Conservation (phyloP, 2,329 filamentous ascomycete species). For the Ceratocystis albifundus region DNA sequence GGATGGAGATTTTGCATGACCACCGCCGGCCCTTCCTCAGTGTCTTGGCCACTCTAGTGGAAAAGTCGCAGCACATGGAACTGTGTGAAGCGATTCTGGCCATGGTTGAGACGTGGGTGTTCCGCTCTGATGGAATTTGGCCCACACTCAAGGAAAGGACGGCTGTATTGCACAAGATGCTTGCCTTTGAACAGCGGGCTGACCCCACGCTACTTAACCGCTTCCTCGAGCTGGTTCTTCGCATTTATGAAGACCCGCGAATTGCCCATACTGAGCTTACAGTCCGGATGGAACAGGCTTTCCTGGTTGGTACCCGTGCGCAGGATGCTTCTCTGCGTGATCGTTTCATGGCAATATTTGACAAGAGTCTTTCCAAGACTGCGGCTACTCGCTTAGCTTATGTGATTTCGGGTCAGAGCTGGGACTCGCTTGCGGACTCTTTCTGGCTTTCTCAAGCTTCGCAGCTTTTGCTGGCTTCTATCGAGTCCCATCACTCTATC, state of each 20-base stretch:
- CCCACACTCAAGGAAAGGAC: constrained; percentile 98
- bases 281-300: constrained; percentile 94
- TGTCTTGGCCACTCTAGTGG: constrained; percentile 84
- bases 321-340: constrained; percentile 95
- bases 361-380: constrained; percentile 84
- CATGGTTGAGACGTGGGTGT: constrained; percentile 94
- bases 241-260: constrained; percentile 95
- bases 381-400: constrained; percentile 82
- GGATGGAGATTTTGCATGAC: constrained; percentile 87
- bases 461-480: constrained; percentile 78
- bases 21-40: constrained; percentile 87
- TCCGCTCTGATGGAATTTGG: constrained; percentile 87
- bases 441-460: constrained; percentile 97
- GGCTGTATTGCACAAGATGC: constrained; percentile 97
- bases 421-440: constrained; percentile 86
- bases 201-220: constrained; percentile 80
- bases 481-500: constrained; percentile 71
- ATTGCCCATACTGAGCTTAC: constrained; percentile 91
- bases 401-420: constrained; percentile 84
- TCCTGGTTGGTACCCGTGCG: constrained; percentile 86
- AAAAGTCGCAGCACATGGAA: constrained; percentile 77
- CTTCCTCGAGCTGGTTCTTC: constrained; percentile 90
- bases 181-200: constrained; percentile 76
- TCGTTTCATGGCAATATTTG: constrained; percentile 91
- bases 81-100: constrained; percentile 86